phyloP scores from a whole-genome alignment of 2,329 filamentous ascomycete genomes.

The Alternaria hordeiaustralica region DNA sequence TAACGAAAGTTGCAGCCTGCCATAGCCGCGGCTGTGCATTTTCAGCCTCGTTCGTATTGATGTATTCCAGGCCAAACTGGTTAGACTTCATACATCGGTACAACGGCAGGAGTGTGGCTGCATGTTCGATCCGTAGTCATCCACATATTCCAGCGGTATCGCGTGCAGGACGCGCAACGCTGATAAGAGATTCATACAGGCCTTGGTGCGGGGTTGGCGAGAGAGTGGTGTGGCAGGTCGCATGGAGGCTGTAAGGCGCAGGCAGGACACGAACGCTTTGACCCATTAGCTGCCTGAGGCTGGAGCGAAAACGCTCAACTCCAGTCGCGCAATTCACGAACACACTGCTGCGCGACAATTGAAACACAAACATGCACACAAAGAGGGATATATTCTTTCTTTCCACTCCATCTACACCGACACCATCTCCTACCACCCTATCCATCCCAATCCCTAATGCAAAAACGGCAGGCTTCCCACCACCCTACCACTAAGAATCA shows the following conservation, averaged over 20 bases:
- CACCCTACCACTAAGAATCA: neutral
- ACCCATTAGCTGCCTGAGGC: neutral
- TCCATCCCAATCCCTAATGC: neutral
- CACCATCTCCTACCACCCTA: neutral
- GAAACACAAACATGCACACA: neutral
- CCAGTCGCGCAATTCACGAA: neutral
- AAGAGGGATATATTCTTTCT: neutral
- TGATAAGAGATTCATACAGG: neutral
- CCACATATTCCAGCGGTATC: too few relatives aligned
- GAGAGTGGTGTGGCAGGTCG: neutral
- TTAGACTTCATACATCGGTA: too few relatives aligned
- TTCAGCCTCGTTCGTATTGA: too few relatives aligned
- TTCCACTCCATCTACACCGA: neutral
- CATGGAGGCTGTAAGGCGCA: neutral
- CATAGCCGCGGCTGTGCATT: too few relatives aligned
- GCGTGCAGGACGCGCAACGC: too few relatives aligned
- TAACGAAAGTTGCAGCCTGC: too few relatives aligned
- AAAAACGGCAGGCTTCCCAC: neutral
- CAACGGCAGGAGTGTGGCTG: too few relatives aligned
- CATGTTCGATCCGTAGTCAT: too few relatives aligned
- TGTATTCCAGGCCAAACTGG: too few relatives aligned
- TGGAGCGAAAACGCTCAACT: neutral
- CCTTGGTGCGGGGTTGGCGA: neutral
- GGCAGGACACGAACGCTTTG: neutral
- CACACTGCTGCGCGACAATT: neutral